These are phyloP conservation scores for Suillus tomentosus DNA, from an alignment of 768 basidiomycete species.

Conservation along the genomic window DNA sequence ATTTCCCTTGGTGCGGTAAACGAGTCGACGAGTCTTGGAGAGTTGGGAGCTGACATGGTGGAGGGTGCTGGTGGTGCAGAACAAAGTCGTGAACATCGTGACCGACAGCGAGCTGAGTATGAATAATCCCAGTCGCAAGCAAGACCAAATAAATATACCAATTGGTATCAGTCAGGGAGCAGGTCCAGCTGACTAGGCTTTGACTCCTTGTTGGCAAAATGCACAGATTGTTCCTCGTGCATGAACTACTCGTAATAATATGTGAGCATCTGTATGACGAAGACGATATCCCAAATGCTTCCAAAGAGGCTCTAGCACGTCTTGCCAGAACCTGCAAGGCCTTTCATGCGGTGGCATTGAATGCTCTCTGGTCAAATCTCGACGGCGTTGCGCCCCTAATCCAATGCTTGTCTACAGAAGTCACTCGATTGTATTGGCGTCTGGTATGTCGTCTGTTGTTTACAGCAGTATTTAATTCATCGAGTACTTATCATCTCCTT, in stretches of 20 bases:
- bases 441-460: not conserved
- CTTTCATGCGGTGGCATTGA: constrained; percentile 25
- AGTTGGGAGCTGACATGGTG: constrained; percentile 56
- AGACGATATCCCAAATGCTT: not conserved
- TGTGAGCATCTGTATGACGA: not conserved
- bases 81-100: constrained; percentile 14
- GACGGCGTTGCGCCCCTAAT: constrained; percentile 24
- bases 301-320: constrained; percentile 18
- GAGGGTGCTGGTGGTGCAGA: constrained; percentile 20
- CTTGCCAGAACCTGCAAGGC: constrained; percentile 29
- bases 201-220: not conserved
- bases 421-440: not conserved
- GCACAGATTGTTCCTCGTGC: not conserved
- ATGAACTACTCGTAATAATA: not conserved
- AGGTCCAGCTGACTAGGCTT: too few species aligned
- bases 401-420: constrained; percentile 22
- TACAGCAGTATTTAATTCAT: not conserved
- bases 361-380: constrained; percentile 27
- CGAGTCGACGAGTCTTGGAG: constrained; percentile 81
- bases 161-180: too few species aligned
- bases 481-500: not conserved
- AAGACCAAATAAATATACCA: constrained; percentile 21
- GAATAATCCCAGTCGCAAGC: constrained; percentile 30
- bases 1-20: constrained; percentile 94
- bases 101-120: constrained; percentile 28